Evolutionary conservation across 805 yeast species (phyloP).

Genomic region (Yamadazyma paraphyllophila): DNA sequence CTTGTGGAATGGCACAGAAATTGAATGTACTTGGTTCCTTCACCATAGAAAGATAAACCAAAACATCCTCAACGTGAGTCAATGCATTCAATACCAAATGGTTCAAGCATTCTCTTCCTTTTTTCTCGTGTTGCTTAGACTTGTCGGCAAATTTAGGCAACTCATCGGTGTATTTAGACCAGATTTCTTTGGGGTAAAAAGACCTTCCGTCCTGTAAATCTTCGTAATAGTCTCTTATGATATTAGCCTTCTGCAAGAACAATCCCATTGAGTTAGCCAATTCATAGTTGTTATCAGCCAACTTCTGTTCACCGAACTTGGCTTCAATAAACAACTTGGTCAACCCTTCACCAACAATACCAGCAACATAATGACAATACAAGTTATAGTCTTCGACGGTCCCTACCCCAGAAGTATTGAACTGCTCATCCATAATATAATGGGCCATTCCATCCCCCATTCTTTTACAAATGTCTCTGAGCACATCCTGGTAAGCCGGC

Average conservation of each 20-base stretch:
- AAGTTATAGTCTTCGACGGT: slow-evolving; percentile 81
- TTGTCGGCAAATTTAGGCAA: slow-evolving; percentile 53
- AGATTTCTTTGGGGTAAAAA: slow-evolving; percentile 94
- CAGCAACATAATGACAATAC: slow-evolving; percentile 97
- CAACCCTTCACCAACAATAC: slow-evolving; percentile 94
- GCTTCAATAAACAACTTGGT: slow-evolving; percentile 81
- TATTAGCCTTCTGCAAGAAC: slow-evolving; percentile 92
- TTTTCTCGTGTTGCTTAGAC: slow-evolving; percentile 38
- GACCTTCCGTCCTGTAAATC: slow-evolving; percentile 89
- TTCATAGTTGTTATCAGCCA: slow-evolving; percentile 50
- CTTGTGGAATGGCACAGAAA: slow-evolving; percentile 98
- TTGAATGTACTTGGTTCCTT: slow-evolving; percentile 81
- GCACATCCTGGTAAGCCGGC: slow-evolving; percentile 73
- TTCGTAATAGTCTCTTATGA: slow-evolving; percentile 91
- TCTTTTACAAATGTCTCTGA: slow-evolving; percentile 69
- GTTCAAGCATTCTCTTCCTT: slow-evolving; percentile 74
- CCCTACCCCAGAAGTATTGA: slow-evolving; percentile 73
- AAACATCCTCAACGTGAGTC: slow-evolving; percentile 71
- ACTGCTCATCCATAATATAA: slow-evolving; percentile 73
- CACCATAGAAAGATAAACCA: slow-evolving; percentile 71
- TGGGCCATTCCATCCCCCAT: slow-evolving; percentile 99
- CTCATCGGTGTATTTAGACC: slow-evolving; percentile 74
- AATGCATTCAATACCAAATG: slow-evolving; percentile 80
- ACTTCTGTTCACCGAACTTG: slow-evolving; percentile 54
- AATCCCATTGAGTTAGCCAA: slow-evolving; percentile 88